Percentiles rank a stretch among this genome's conserved stretches.
Conservation (phyloP, 805 yeast genomes). For the Kazachstania taianensis region DNA sequence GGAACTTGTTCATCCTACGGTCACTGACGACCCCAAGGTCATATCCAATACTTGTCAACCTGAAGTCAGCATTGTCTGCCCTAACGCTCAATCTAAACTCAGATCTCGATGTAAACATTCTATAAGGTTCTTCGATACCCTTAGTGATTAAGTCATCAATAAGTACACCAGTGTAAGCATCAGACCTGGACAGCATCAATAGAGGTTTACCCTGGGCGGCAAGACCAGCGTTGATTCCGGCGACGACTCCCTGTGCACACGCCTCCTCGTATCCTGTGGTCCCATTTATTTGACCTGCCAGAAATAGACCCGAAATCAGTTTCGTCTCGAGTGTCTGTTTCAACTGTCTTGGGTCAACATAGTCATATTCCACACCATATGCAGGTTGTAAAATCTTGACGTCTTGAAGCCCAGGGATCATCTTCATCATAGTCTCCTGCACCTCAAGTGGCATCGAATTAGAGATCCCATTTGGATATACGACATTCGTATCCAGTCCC, state of each 20-base stretch:
- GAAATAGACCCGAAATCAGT: slow-evolving; percentile 59
- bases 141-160: slow-evolving; percentile 90
- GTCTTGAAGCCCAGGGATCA: slow-evolving; percentile 83
- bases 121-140: slow-evolving; percentile 93
- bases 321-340: slow-evolving; percentile 73
- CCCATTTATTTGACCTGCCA: slow-evolving; percentile 98
- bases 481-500: slow-evolving; percentile 75
- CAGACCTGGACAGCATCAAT: slow-evolving; percentile 56
- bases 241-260: slow-evolving; percentile 90
- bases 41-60: slow-evolving; percentile 66
- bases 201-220: slow-evolving; percentile 26
- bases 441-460: slow-evolving; percentile 94
- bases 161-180: slow-evolving; percentile 86
- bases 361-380: slow-evolving; percentile 98
- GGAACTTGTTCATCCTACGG: slow-evolving; percentile 43
- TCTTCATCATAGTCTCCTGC: slow-evolving; percentile 59
- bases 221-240: slow-evolving; percentile 92
- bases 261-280: slow-evolving; percentile 99
- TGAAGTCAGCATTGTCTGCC: slow-evolving; percentile 85
- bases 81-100: slow-evolving; percentile 86
- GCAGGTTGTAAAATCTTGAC: slow-evolving; percentile 91
- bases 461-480: slow-evolving; percentile 94
- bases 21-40: slow-evolving; percentile 56
- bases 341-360: slow-evolving; percentile 86
- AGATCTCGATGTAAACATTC: slow-evolving; percentile 95